Percentiles rank a stretch among this genome's conserved stretches.
These are phyloP conservation scores for Rhexocercosporidium sp. DNA, from an alignment of 2,329 filamentous ascomycete species.

Conservation along the genomic window DNA sequence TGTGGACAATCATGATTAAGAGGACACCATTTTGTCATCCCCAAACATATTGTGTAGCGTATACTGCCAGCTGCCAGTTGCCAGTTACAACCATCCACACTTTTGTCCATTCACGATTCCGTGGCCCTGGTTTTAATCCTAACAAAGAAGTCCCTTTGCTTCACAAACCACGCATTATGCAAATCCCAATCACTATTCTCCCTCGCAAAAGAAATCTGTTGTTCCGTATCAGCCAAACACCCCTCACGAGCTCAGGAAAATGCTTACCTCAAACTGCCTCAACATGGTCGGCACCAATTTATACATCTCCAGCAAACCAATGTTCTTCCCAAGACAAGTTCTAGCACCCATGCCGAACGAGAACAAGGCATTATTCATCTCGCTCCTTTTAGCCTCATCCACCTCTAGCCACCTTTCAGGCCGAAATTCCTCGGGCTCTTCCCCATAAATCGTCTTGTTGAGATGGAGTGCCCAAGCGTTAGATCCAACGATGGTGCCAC, in stretches of 20 bases:
- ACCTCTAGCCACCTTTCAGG: constrained; percentile 70
- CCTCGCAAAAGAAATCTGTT: constrained; percentile 2
- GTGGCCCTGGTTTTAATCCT: background rate
- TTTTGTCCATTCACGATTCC: background rate
- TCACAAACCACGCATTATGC: constrained; percentile 16
- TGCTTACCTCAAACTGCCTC: constrained; percentile 64
- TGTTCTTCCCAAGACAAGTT: constrained; percentile 74
- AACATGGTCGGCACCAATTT: constrained; percentile 66
- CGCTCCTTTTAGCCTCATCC: constrained; percentile 60
- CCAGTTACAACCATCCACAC: too few relatives aligned
- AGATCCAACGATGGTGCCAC: constrained; percentile 75
- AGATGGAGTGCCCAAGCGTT: constrained; percentile 80
- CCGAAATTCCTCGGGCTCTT: constrained; percentile 66
- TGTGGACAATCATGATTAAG: too few relatives aligned
- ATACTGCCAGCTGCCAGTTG: too few relatives aligned
- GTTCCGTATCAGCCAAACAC: background rate
- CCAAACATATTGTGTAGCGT: too few relatives aligned
- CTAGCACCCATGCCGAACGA: constrained; percentile 74
- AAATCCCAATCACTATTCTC: constrained; percentile 13
- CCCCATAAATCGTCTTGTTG: constrained; percentile 69
- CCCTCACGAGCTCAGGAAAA: background rate
- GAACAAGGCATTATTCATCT: constrained; percentile 72
- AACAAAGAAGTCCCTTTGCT: constrained; percentile 9
- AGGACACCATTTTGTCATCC: too few relatives aligned
- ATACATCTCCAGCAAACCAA: constrained; percentile 66